Evolutionary conservation across 768 basidiomycete genomes (phyloP).

Genomic region (Lanmaoa pseudosensibilis): DNA sequence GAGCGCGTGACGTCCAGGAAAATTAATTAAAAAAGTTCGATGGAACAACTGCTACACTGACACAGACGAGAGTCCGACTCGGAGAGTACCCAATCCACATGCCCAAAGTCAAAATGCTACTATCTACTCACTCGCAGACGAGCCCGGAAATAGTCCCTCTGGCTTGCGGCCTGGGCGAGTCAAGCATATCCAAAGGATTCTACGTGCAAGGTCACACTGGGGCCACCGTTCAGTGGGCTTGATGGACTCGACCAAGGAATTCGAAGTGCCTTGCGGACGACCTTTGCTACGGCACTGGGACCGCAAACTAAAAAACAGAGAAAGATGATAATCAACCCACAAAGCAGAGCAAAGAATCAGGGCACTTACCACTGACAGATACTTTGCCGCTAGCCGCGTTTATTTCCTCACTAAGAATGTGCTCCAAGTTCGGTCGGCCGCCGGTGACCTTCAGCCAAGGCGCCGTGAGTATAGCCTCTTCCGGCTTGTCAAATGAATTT

Average conservation of each 20-base stretch:
- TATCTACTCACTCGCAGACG: neutral
- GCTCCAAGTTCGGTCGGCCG: conserved; percentile 43
- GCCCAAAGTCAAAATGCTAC: neutral
- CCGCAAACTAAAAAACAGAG: conserved; percentile 34
- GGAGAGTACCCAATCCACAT: neutral
- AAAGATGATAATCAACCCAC: neutral
- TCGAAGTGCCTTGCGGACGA: conserved; percentile 39
- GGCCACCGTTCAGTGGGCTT: conserved; percentile 31
- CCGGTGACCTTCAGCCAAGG: conserved; percentile 26
- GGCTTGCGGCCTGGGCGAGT: neutral
- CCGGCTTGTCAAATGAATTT: neutral
- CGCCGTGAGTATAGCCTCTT: neutral
- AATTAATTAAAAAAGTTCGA: neutral
- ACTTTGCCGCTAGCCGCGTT: conserved; percentile 32
- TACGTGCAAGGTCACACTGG: conserved; percentile 34
- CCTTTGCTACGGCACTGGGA: conserved; percentile 35
- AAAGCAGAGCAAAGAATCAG: neutral
- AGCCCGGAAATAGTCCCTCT: neutral
- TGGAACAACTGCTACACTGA: neutral
- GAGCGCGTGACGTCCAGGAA: neutral
- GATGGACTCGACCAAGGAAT: conserved; percentile 29
- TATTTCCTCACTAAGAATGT: conserved; percentile 38
- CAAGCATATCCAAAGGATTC: conserved; percentile 38
- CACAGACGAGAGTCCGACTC: neutral
- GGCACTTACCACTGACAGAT: conserved; percentile 44